Evolutionary conservation across 257 asterid species (phyloP), one percentile per base, ranked within the genome.

Genomic region (Forsythia viridissima): DNA sequence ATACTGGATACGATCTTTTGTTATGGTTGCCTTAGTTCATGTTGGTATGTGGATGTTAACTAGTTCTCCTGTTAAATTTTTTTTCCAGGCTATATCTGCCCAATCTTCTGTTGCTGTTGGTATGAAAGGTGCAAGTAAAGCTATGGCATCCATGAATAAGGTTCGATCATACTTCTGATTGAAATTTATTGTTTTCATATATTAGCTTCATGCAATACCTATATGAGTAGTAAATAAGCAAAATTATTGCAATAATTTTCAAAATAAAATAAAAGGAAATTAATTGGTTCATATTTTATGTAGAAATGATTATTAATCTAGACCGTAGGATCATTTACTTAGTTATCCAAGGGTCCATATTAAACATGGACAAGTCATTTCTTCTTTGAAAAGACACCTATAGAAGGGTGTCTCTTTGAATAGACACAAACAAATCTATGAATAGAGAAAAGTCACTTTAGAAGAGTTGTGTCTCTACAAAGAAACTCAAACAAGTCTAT

Each of bases 111-210:
- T 96, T 51, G 94, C 98, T 83, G 90, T 83, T 77, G 98, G 98
- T 74, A 90, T 96, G 94, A 89, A 91, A 82, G 98, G 99, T 82
- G 98, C 99, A 66, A 89, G 91, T 80, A 96, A 89, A 82, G 98
- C 99, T 76, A 96, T 96, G 98, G 75, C 88, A 70, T 93, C 98
- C 40, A 92, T 96, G 97, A 96, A 88, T 85, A 93, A 93, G 98
- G 99, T 91, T 67, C 36, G 82, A 48, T 41, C 38, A 34, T 43
- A 66, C 34, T 67, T 38, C 55, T 42, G 3, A 36, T 61, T 66
- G 48, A 24, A 40, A 44, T 11, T 13, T 43, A 46, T 59, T 38
- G 37, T 69, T 52, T 71, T 72, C 59, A 30, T 42, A 41, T 61
- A 8, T 77, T 34, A 9, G 43, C 43, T 10, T 41, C 70, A 68